Evolutionary conservation across 306 rosid species (phyloP).

Genomic region (Casuarina glauca): DNA sequence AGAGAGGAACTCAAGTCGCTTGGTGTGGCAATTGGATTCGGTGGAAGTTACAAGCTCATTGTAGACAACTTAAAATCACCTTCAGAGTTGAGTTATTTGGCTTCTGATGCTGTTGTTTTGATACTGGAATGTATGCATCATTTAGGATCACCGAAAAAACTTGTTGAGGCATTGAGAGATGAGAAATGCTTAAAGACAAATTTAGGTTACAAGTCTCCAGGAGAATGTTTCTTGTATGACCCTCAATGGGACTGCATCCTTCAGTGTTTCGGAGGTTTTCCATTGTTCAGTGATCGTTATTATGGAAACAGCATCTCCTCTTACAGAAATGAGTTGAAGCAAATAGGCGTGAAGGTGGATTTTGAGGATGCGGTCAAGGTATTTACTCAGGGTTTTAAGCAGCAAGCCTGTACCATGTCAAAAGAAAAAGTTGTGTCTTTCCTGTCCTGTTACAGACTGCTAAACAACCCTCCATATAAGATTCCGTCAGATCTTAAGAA

Average conservation of each 20-base stretch:
- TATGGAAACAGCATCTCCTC: conserved; percentile 36
- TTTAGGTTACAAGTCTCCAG: conserved; percentile 32
- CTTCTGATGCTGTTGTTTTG: conserved; percentile 50
- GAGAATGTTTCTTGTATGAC: no score
- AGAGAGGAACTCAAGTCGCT: conserved; percentile 58
- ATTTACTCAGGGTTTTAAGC: conserved; percentile 41
- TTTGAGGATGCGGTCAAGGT: conserved; percentile 43
- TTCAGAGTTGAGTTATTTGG: conserved; percentile 29
- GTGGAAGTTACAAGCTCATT: conserved; percentile 35
- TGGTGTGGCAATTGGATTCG: conserved; percentile 54
- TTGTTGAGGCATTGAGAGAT: conserved; percentile 15
- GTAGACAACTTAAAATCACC: conserved; percentile 48
- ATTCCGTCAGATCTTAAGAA: conserved; percentile 33
- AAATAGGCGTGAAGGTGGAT: conserved; percentile 54
- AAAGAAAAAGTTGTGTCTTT: conserved; percentile 44
- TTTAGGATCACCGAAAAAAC: neutral
- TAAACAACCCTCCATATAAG: conserved; percentile 21
- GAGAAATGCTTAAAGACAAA: conserved; percentile 56
- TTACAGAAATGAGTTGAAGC: conserved; percentile 41
- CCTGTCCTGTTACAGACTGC: conserved; percentile 46
- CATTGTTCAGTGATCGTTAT: conserved; percentile 48
- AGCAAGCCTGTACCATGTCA: conserved; percentile 34
- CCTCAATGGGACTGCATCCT: no score
- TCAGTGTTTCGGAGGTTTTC: conserved; percentile 44
- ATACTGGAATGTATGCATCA: conserved; percentile 37